Conservation (phyloP, 2,329 filamentous ascomycete species). For the Dothiorella sarmentorum region DNA sequence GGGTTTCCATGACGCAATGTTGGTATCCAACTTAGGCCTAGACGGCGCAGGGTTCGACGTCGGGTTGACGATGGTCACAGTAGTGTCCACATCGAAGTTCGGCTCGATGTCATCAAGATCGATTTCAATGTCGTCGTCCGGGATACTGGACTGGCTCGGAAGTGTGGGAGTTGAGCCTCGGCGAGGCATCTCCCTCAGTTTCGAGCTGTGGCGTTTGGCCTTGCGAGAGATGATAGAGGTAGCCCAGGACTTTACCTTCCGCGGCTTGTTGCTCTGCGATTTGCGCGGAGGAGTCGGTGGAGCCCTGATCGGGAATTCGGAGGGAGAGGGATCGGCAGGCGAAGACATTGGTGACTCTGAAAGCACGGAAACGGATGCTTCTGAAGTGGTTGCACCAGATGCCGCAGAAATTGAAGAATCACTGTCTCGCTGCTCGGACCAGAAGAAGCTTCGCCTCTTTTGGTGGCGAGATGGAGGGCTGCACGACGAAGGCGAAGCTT, state of each 20-base stretch:
- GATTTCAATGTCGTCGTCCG: conserved; percentile 30
- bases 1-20: conserved; percentile 38
- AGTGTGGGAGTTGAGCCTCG: conserved; percentile 28
- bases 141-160: conserved; percentile 10
- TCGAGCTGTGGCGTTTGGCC: conserved; percentile 50
- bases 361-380: conserved; percentile 31
- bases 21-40: conserved; percentile 31
- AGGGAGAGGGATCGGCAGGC: conserved; percentile 5
- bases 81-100: conserved; percentile 42
- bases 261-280: conserved; percentile 37
- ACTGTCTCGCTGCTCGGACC: conserved; percentile 51
- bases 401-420: conserved; percentile 32
- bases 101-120: conserved; percentile 37
- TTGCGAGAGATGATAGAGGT: conserved; percentile 65
- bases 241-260: conserved; percentile 73
- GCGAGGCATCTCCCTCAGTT: conserved; percentile 37
- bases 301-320: background rate
- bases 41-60: conserved; percentile 24
- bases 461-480: conserved; percentile 23
- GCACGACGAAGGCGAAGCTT: conserved; percentile 22
- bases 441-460: conserved; percentile 39
- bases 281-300: conserved; percentile 13
- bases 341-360: conserved; percentile 14
- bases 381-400: conserved; percentile 32
- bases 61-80: conserved; percentile 40